phyloP scores from a whole-genome alignment of 352 stramenopile species.

The Phytophthora gonapodyides region DNA sequence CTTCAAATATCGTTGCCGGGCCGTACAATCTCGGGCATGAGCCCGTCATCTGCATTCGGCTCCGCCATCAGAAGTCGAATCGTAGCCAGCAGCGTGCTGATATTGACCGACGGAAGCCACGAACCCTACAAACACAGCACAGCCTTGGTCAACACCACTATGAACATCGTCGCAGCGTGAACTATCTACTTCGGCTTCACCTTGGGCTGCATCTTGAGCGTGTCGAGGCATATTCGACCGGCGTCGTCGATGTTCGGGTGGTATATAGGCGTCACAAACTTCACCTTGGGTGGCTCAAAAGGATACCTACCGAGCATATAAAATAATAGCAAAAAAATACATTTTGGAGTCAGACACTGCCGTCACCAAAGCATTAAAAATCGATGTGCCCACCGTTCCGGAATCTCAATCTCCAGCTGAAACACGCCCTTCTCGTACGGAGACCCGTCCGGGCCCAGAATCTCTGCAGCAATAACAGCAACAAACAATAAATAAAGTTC shows the following conservation, averaged over 20 bases:
- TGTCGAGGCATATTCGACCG: slow-evolving; percentile 91
- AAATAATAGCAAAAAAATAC: not conserved
- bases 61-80: slow-evolving; percentile 92
- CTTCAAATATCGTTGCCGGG: too few species aligned
- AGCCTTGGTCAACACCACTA: slow-evolving; percentile 7
- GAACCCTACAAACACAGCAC: slow-evolving; percentile 55
- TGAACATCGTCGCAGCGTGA: too few species aligned
- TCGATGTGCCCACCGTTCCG: slow-evolving; percentile 37
- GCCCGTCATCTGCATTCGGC: slow-evolving; percentile 89
- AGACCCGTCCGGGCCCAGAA: slow-evolving; percentile 78
- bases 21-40: slow-evolving; percentile 90
- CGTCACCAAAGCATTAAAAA: not conserved
- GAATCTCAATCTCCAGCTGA: slow-evolving; percentile 72
- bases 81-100: slow-evolving; percentile 89
- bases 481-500: slow-evolving; percentile 6
- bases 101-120: slow-evolving; percentile 92
- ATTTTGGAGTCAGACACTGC: not conserved
- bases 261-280: slow-evolving; percentile 82
- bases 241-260: slow-evolving; percentile 88
- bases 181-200: slow-evolving; percentile 21
- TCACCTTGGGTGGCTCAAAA: slow-evolving; percentile 83
- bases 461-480: slow-evolving; percentile 50
- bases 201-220: slow-evolving; percentile 92
- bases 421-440: slow-evolving; percentile 85
- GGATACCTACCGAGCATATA: slow-evolving; percentile 57